These are phyloP conservation scores for Colletotrichum sp. DNA, from an alignment of 2,329 filamentous ascomycete species.

Conservation along the genomic window DNA sequence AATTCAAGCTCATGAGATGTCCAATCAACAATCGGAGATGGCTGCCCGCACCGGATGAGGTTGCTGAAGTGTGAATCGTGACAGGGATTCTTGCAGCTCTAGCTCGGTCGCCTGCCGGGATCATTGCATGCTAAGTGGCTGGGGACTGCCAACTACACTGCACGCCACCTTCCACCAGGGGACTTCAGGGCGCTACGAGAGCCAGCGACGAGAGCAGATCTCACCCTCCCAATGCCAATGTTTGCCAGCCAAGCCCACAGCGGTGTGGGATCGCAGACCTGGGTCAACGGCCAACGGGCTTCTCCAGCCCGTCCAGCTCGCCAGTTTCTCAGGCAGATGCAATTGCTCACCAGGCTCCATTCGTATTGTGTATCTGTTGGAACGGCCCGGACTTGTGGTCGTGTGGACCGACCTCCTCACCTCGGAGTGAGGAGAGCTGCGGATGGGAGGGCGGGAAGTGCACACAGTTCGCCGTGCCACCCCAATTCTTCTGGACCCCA, in stretches of 20 bases:
- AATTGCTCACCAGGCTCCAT: background rate
- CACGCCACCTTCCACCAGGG: slow-evolving; percentile 8
- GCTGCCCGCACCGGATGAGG: background rate
- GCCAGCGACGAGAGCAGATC: background rate
- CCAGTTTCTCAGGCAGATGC: background rate
- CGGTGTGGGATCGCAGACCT: background rate
- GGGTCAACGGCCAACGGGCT: background rate
- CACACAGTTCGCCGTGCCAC: slow-evolving; percentile 2
- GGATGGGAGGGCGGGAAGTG: background rate
- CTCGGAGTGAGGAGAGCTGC: background rate
- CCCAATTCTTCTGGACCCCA: slow-evolving; percentile 6
- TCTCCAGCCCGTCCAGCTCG: background rate
- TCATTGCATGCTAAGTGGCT: slow-evolving; percentile 21
- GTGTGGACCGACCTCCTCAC: background rate
- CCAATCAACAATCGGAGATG: background rate
- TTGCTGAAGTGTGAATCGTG: slow-evolving; percentile 20
- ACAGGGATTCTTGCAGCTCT: slow-evolving; percentile 26
- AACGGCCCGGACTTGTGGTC: background rate
- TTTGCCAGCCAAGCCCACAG: background rate
- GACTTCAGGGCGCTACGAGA: slow-evolving; percentile 3
- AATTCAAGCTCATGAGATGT: background rate
- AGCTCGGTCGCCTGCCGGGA: slow-evolving; percentile 2
- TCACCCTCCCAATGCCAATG: background rate
- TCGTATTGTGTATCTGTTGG: background rate
- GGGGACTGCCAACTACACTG: background rate